These are phyloP conservation scores for Calocybe gambosa DNA, from an alignment of 1,284 basidiomycete genomes.

Conservation along the genomic window DNA sequence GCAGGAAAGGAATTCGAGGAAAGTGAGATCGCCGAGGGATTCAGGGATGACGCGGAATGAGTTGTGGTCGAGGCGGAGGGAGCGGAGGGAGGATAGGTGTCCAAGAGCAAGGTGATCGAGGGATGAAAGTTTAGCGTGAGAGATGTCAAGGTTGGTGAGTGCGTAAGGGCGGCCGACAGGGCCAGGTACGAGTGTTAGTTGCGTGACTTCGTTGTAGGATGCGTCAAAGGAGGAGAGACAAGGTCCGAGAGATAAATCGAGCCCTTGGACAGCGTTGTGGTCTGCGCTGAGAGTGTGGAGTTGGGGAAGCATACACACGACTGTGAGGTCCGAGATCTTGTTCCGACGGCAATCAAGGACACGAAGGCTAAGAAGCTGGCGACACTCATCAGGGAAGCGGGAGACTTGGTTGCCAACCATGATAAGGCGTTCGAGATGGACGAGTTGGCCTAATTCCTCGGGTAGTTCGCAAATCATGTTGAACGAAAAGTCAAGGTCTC, in stretches of 20 bases:
- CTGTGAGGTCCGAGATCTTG: slow-evolving; percentile 67
- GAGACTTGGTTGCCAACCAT: slow-evolving; percentile 86
- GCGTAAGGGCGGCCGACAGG: slow-evolving; percentile 51
- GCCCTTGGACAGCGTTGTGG: slow-evolving; percentile 74
- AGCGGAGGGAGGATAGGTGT: slow-evolving; percentile 69
- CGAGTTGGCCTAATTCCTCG: slow-evolving; percentile 70
- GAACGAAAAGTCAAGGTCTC: slow-evolving; percentile 93
- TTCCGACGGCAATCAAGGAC: slow-evolving; percentile 84
- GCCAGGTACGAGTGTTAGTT: slow-evolving; percentile 63
- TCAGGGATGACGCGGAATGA: slow-evolving; percentile 84
- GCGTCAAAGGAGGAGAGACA: slow-evolving; percentile 58
- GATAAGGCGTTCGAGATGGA: slow-evolving; percentile 69
- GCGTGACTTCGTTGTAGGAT: slow-evolving; percentile 80
- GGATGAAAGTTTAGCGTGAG: slow-evolving; percentile 84
- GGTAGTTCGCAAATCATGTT: slow-evolving; percentile 86
- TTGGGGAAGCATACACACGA: slow-evolving; percentile 65
- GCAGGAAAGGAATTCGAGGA: slow-evolving; percentile 74
- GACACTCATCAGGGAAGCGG: slow-evolving; percentile 67
- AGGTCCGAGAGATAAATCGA: slow-evolving; percentile 73
- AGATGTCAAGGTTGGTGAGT: slow-evolving; percentile 83
- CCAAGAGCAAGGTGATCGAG: slow-evolving; percentile 72
- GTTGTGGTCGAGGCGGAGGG: slow-evolving; percentile 80
- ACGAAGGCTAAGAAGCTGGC: slow-evolving; percentile 56
- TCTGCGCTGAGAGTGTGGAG: slow-evolving; percentile 71
- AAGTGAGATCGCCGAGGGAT: slow-evolving; percentile 66